Percentiles rank a stretch among this genome's conserved stretches.
phyloP scores from a whole-genome alignment of 75 land plant species.

The Adiantum capillusveneris region DNA sequence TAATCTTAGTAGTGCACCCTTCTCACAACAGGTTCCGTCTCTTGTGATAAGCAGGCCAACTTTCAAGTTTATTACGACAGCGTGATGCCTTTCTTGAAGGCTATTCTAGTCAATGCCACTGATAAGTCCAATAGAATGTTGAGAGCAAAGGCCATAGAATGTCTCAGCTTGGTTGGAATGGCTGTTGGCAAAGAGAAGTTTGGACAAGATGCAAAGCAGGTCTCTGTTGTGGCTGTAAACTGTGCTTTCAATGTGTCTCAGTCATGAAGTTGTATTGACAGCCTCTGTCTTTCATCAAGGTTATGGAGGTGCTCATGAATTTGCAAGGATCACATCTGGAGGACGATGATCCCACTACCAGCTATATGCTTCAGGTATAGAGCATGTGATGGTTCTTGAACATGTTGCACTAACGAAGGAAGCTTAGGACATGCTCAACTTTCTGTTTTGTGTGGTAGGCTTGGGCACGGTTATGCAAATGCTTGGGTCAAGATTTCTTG shows the following conservation, averaged over 20 bases:
- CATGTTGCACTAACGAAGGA: too few relatives aligned
- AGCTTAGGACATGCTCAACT: too few relatives aligned
- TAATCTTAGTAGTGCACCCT: too few relatives aligned
- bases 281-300: too few relatives aligned
- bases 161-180: slow-evolving; percentile 21
- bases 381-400: too few relatives aligned
- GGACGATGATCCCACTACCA: slow-evolving; percentile 20
- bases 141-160: slow-evolving; percentile 18
- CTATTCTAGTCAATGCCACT: slow-evolving; percentile 16
- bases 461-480: slow-evolving; percentile 42
- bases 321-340: slow-evolving; percentile 15
- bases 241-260: too few relatives aligned
- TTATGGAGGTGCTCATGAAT: slow-evolving; percentile 23
- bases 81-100: slow-evolving; percentile 22
- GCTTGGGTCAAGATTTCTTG: slow-evolving; percentile 41
- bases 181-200: slow-evolving; percentile 24
- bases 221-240: too few relatives aligned
- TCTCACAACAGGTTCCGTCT: too few relatives aligned
- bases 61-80: slow-evolving; percentile 12
- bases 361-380: slow-evolving; percentile 22
- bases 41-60: slow-evolving; percentile 11
- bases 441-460: slow-evolving; percentile 20
- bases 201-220: slow-evolving; percentile 19
- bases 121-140: slow-evolving; percentile 18
- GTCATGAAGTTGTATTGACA: too few relatives aligned